Base-by-base conservation (phyloP, 2,329 filamentous ascomycete species). In the Hypomyces rosellus region DNA sequence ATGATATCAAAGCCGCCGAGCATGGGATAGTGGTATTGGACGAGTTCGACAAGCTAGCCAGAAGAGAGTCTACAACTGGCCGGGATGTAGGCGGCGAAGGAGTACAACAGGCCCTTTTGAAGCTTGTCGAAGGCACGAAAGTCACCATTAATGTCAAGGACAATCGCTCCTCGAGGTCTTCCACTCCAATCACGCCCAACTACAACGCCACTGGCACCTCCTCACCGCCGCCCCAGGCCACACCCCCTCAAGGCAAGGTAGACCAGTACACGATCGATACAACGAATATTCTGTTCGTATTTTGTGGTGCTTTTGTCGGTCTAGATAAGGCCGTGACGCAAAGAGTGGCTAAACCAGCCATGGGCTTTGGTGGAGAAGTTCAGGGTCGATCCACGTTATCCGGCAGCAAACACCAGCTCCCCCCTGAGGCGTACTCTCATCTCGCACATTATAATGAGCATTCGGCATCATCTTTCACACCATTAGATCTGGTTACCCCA, bases 41-140 rank as follows among this genome's bases (percentile, higher is more conserved):
- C 60, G 93, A 99, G 70, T 89, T 99, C 49, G 93, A 99, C 74
- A 99, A 99, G 71, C 91, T 97, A 52, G 91, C 93, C 2, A 88
- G 88, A 36, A 84, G 89, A 22, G 92, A 93, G 64, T 86, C 91
- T 14, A 83, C 82, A 54, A 90, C 95, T 53, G 92, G 91, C 16
- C 88, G 95, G 59, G 93, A 99, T 63, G 93, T 99, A 3, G 88
- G 91, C 15, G 93, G 93, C 18, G 93, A 97, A 72, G 93, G 93
- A 48, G 93, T 97, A 0, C 93, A 99, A 63, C 93, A 99, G 69
- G 92, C 93, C 6, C 74, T 99, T 5, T 72, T 99, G 33, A 97
- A 97, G 70, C 89, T 99, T 38, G 89, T 99, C 16, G 93, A 99
- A 70, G 93, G 93, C 7, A 95, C 91, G 1, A 96, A 91, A 20